Base-by-base conservation (phyloP, 768 basidiomycete genomes). In the Termitomyces heimii region DNA sequence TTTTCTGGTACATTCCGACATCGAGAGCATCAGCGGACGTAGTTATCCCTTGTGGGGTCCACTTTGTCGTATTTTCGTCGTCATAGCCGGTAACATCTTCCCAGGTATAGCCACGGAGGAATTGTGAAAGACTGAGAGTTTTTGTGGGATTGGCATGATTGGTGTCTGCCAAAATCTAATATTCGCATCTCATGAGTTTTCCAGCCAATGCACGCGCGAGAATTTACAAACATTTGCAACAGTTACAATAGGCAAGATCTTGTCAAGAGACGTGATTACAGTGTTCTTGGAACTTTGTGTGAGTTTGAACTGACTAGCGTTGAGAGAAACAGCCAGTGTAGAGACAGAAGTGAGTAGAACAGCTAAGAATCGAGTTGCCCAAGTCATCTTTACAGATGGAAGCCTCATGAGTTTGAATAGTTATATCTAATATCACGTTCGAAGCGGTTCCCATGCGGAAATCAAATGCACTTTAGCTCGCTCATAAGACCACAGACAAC, bases 231-330 rank as follows among this genome's bases (percentile, higher is more conserved):
- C 60, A 29, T 54, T 24, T 28, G 60, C 31, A 20, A 60, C 60
- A 5, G 47, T 57, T 35, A 57, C 52, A 18, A 60, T 57, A 4
- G 60, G 60, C 14, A 60, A 53, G 20, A 57, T 57, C 5, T 48
- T 44, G 35, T 60, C 60, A 9, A 60, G 44, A 37, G 47, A 48
- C 18, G 47, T 32, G 35, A 60, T 60, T 10, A 57, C 56, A 26
- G 47, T 26, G 22, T 57, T 60, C 14, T 28, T 45, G 35, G 45
- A 51, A 29, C 60, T 60, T 43, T 60, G 50, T 2, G 84, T 61
- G 84, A 87, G 68, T 78, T 50, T 50, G 24, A 50, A 50, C 34
- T 50, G 49, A 1, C 34, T 50, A 6, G 49, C 34, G 5, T 50
- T 16, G 10, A 50, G 49, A 26, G 18, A 35, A 35, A 2, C 49